Conservation (phyloP, 2,329 filamentous ascomycete species). For the Penicillium sp. region DNA sequence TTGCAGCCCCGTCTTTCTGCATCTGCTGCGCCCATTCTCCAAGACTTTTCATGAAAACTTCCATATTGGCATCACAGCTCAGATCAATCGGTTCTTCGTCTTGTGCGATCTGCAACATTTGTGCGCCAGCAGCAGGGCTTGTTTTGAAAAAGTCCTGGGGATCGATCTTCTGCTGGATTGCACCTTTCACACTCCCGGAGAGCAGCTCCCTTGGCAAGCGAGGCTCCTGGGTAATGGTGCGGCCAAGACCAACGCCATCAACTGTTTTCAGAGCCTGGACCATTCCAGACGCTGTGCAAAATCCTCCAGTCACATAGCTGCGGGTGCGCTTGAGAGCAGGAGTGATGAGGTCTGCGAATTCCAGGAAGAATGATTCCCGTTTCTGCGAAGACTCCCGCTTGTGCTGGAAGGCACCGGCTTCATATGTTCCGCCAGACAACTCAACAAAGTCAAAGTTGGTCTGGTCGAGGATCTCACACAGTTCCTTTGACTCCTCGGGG, state of each 20-base stretch:
- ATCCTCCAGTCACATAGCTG: slow-evolving; percentile 50
- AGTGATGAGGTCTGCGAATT: slow-evolving; percentile 50
- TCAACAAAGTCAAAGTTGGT: slow-evolving; percentile 43
- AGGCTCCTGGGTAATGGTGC: slow-evolving; percentile 46
- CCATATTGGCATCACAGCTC: slow-evolving; percentile 1
- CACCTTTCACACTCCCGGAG: slow-evolving; percentile 28
- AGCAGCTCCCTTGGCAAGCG: slow-evolving; percentile 21
- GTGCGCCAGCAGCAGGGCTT: slow-evolving; percentile 32
- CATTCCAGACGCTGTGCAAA: slow-evolving; percentile 51
- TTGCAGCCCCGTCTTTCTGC: background rate
- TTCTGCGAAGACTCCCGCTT: slow-evolving; percentile 49
- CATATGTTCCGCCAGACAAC: slow-evolving; percentile 52
- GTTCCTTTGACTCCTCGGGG: slow-evolving; percentile 15
- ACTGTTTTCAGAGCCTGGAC: slow-evolving; percentile 48
- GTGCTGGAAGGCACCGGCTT: slow-evolving; percentile 46
- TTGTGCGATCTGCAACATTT: slow-evolving; percentile 21
- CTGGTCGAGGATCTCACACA: slow-evolving; percentile 29
- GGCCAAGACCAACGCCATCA: slow-evolving; percentile 52
- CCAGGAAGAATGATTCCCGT: slow-evolving; percentile 52
- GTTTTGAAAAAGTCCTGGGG: slow-evolving; percentile 69
- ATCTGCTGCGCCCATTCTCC: background rate
- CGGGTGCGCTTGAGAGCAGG: slow-evolving; percentile 26
- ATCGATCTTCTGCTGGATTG: slow-evolving; percentile 63
- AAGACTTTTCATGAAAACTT: background rate
- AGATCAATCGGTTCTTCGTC: slow-evolving; percentile 21